These are phyloP conservation scores for Globisporangium sylvaticum DNA, from an alignment of 352 stramenopile species.

Conservation along the genomic window DNA sequence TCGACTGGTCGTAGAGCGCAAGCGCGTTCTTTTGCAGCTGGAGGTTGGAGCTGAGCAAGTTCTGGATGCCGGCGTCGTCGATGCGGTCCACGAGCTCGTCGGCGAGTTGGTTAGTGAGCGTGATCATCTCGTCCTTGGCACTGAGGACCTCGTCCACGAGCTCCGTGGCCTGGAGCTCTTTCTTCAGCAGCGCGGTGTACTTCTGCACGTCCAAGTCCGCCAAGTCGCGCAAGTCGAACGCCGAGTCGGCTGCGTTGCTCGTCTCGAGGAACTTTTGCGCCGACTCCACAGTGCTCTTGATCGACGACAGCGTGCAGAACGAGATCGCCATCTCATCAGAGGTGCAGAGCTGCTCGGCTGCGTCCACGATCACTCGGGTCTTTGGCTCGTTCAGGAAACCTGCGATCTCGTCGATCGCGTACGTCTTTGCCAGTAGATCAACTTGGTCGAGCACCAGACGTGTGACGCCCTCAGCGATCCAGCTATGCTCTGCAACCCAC, in stretches of 20 bases:
- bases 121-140: background rate
- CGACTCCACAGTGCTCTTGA: background rate
- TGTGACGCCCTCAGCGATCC: background rate
- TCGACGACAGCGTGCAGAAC: background rate
- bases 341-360: background rate
- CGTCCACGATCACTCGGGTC: background rate
- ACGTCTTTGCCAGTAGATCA: background rate
- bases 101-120: background rate
- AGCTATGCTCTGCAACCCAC: background rate
- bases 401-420: background rate
- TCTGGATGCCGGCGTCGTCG: background rate
- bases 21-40: constrained; percentile 1
- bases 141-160: background rate
- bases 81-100: background rate
- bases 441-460: background rate
- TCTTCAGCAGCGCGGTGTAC: constrained; percentile 1
- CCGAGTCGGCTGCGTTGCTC: background rate
- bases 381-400: background rate
- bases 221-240: background rate
- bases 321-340: background rate
- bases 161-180: background rate
- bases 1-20: background rate
- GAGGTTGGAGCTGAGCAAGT: background rate
- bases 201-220: background rate
- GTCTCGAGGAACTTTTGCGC: background rate